These are phyloP conservation scores for Santalum album DNA, from an alignment of 164 flowering plant genomes.

Conservation along the genomic window DNA sequence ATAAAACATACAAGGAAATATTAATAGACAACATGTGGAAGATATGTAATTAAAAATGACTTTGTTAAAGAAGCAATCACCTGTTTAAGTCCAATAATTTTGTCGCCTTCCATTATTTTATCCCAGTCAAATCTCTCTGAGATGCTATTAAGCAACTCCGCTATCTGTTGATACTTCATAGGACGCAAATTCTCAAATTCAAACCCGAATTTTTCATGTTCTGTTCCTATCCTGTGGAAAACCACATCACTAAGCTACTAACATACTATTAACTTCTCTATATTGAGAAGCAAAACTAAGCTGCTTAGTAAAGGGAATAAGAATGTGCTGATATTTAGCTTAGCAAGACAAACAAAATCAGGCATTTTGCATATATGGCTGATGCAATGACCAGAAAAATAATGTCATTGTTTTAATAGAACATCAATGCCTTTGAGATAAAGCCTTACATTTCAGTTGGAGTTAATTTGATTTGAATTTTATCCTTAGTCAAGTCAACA, in stretches of 20 bases:
- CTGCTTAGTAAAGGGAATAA: too few species aligned
- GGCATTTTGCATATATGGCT: too few species aligned
- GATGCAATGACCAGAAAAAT: too few species aligned
- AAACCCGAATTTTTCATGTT: constrained; percentile 98
- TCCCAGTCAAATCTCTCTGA: constrained; percentile 99
- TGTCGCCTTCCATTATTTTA: constrained; percentile 87
- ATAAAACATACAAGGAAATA: background rate
- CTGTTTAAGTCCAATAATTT: constrained; percentile 93
- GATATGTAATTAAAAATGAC: too few species aligned
- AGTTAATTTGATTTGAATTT: too few species aligned
- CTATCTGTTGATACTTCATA: constrained; percentile 80
- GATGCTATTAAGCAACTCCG: constrained; percentile 76
- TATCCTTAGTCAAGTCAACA: background rate
- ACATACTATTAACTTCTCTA: background rate
- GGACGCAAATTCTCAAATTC: constrained; percentile 65
- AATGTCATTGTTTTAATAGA: too few species aligned
- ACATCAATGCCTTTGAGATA: too few species aligned
- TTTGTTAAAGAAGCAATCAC: constrained; percentile 21
- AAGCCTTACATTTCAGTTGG: too few species aligned
- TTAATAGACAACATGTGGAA: background rate
- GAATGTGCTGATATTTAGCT: too few species aligned
- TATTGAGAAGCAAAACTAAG: too few species aligned
- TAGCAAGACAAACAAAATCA: too few species aligned
- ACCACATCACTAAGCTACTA: constrained; percentile 3
- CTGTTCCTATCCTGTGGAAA: constrained; percentile 89